phyloP scores from a whole-genome alignment of 306 rosid genomes.

The Prunus persica region DNA sequence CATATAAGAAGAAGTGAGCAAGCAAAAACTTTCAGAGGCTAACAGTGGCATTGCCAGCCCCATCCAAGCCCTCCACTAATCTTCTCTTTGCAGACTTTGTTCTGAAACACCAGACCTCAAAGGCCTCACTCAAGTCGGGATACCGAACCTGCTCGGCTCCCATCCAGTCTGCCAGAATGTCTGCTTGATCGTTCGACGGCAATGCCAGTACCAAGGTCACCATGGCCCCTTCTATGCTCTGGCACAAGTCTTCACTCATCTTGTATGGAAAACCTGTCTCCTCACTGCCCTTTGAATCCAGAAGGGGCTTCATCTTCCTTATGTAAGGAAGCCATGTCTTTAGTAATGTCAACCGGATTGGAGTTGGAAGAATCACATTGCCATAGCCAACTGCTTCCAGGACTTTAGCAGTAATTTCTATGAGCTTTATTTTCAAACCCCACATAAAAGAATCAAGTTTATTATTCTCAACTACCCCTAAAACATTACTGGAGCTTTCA shows the following conservation, averaged over 20 bases:
- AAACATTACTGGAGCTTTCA: conserved; percentile 48
- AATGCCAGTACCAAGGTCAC: conserved; percentile 66
- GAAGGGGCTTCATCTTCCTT: conserved; percentile 74
- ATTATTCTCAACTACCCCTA: conserved; percentile 55
- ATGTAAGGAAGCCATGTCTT: conserved; percentile 83
- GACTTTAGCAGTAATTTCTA: conserved; percentile 78
- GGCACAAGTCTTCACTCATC: conserved; percentile 80
- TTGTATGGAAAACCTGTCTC: conserved; percentile 53
- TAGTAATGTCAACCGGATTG: conserved; percentile 54
- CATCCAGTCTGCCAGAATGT: conserved; percentile 86
- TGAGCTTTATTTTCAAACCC: conserved; percentile 76
- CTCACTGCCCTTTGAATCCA: conserved; percentile 54
- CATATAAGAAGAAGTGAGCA: background rate
- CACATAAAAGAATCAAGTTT: conserved; percentile 71
- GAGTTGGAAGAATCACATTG: conserved; percentile 70
- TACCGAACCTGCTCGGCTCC: conserved; percentile 50
- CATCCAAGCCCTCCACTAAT: conserved; percentile 57
- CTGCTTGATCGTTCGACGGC: conserved; percentile 95
- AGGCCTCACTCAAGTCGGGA: conserved; percentile 86
- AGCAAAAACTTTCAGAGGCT: conserved; percentile 27
- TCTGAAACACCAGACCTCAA: conserved; percentile 94
- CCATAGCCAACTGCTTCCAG: conserved; percentile 96
- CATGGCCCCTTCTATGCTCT: conserved; percentile 78
- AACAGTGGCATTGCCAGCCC: conserved; percentile 32
- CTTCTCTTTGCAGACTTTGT: conserved; percentile 89